Conservation (phyloP, 1,284 basidiomycete species). For the Stygiomarasmius scandens region DNA sequence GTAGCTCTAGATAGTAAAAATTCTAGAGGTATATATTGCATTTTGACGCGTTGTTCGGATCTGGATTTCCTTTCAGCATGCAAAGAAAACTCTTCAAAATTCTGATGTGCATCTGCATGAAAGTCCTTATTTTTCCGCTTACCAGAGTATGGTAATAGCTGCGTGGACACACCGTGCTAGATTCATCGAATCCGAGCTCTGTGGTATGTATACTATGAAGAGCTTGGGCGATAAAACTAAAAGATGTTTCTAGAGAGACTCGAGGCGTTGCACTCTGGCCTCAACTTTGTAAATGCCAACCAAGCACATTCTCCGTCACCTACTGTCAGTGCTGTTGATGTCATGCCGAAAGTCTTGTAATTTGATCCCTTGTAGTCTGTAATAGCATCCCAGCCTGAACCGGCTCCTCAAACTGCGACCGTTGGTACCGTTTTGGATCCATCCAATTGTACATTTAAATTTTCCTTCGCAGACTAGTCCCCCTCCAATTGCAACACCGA, state of each 20-base stretch:
- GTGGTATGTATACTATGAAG: neutral
- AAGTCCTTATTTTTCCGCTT: conserved; percentile 33
- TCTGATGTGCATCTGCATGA: conserved; percentile 24
- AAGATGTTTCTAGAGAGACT: neutral
- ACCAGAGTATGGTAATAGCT: conserved; percentile 30
- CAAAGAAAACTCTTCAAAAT: conserved; percentile 34
- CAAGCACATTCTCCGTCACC: neutral
- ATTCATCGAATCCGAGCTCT: conserved; percentile 35
- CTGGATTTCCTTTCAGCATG: conserved; percentile 27
- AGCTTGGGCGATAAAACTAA: neutral
- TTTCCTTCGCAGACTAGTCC: neutral
- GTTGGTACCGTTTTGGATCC: neutral
- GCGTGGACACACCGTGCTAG: conserved; percentile 28
- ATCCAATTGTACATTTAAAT: neutral
- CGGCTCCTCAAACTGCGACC: neutral
- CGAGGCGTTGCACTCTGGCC: neutral
- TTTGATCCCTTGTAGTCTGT: neutral
- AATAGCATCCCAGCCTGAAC: neutral
- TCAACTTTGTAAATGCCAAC: neutral
- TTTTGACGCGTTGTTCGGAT: neutral
- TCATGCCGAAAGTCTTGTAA: neutral
- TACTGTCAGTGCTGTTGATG: neutral
- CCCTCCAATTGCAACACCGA: neutral
- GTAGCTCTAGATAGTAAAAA: conserved; percentile 13
- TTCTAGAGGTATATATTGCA: conserved; percentile 9